Evolutionary conservation across 805 yeast species (phyloP).

Genomic region (Brettanomyces naardenensis): DNA sequence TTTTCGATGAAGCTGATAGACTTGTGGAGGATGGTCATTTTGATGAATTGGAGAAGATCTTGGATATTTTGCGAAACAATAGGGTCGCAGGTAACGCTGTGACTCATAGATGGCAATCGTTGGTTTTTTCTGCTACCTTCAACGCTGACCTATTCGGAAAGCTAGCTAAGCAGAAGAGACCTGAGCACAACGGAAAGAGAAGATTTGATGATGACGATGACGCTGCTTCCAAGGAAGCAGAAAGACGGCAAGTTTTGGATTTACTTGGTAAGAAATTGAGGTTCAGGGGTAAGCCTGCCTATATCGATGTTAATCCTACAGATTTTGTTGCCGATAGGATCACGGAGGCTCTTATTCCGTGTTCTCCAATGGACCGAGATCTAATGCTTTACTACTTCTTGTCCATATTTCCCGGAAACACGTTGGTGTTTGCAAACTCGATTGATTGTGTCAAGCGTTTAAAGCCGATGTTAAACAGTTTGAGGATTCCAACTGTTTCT

Average conservation of each 20-base stretch:
- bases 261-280: constrained; percentile 62
- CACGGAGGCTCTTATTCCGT: constrained; percentile 83
- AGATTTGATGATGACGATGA: constrained; percentile 22
- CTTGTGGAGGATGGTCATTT: constrained; percentile 93
- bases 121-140: constrained; percentile 94
- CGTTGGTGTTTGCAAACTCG: constrained; percentile 89
- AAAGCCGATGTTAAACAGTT: constrained; percentile 62
- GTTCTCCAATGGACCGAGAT: constrained; percentile 86
- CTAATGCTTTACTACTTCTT: constrained; percentile 82
- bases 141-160: constrained; percentile 75
- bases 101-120: constrained; percentile 58
- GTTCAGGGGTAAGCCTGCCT: constrained; percentile 59
- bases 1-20: constrained; percentile 94
- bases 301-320: constrained; percentile 82
- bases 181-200: constrained; percentile 21
- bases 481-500: constrained; percentile 62
- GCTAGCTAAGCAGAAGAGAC: constrained; percentile 34
- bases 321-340: constrained; percentile 68
- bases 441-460: constrained; percentile 89
- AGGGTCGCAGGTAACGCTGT: constrained; percentile 32
- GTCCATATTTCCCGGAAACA: constrained; percentile 78
- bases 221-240: constrained; percentile 33
- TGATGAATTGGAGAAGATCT: constrained; percentile 78
- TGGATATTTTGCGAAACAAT: constrained; percentile 51
- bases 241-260: constrained; percentile 46